A percentile compares a stretch with the other conserved stretches of the same genome.
These are phyloP conservation scores for Meira miltonrushii DNA, from an alignment of 1,284 basidiomycete species.

Conservation along the genomic window DNA sequence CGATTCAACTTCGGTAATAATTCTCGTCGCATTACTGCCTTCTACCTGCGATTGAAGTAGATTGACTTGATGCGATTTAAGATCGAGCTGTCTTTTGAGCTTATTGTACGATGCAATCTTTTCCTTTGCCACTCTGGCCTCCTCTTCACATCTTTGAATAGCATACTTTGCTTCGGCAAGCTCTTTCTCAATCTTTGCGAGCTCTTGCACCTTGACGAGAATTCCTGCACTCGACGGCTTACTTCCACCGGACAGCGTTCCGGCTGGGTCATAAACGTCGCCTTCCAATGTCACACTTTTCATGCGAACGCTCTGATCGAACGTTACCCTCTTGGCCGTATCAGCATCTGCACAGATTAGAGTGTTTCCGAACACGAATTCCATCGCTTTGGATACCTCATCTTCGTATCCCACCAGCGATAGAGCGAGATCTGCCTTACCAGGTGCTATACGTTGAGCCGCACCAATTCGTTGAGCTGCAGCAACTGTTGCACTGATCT, in stretches of 20 bases:
- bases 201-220: constrained; percentile 78
- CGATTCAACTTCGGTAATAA: constrained; percentile 73
- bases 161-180: constrained; percentile 58
- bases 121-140: constrained; percentile 60
- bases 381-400: constrained; percentile 82
- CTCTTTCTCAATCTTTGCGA: constrained; percentile 63
- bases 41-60: constrained; percentile 79
- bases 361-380: constrained; percentile 88
- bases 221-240: constrained; percentile 68
- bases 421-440: constrained; percentile 78
- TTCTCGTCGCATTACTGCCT: constrained; percentile 77
- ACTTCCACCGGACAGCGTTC: constrained; percentile 86
- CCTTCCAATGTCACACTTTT: constrained; percentile 89
- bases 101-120: constrained; percentile 64
- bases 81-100: constrained; percentile 69
- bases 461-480: constrained; percentile 69
- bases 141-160: constrained; percentile 61
- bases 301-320: constrained; percentile 67
- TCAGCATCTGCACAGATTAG: constrained; percentile 85
- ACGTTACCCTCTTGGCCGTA: constrained; percentile 83
- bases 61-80: constrained; percentile 79
- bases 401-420: constrained; percentile 79
- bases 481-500: constrained; percentile 72
- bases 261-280: constrained; percentile 93
- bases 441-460: constrained; percentile 71